Conservation (phyloP, 805 yeast genomes). For the Cyberlindnera suaveolens region DNA sequence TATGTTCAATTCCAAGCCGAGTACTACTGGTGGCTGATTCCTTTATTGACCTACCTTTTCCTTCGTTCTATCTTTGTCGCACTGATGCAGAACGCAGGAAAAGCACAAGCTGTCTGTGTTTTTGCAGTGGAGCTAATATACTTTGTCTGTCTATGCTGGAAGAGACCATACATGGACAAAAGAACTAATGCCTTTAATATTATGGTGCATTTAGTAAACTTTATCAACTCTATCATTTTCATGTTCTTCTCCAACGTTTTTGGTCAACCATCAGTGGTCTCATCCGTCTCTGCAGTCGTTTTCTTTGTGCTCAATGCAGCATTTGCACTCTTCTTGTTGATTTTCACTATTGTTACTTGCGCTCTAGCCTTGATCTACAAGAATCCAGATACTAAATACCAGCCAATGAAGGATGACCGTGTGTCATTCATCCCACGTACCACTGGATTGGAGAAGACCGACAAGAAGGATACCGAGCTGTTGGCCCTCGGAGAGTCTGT, state of each 20-base stretch:
- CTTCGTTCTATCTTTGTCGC: conserved; percentile 81
- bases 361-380: conserved; percentile 74
- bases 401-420: conserved; percentile 95
- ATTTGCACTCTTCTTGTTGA: conserved; percentile 72
- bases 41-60: conserved; percentile 59
- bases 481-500: conserved; percentile 25
- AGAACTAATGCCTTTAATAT: conserved; percentile 93
- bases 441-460: conserved; percentile 18
- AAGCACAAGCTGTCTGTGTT: conserved; percentile 71
- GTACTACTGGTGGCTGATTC: conserved; percentile 73
- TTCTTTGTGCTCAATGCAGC: conserved; percentile 86
- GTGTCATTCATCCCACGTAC: conserved; percentile 83
- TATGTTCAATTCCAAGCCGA: conserved; percentile 90
- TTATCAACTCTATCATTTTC: conserved; percentile 80
- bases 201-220: conserved; percentile 69
- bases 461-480: conserved; percentile 24
- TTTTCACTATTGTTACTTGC: conserved; percentile 87
- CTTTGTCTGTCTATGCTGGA: conserved; percentile 57
- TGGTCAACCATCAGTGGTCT: conserved; percentile 79
- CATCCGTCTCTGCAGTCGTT: conserved; percentile 87
- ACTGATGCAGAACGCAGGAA: conserved; percentile 74
- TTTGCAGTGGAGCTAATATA: conserved; percentile 72
- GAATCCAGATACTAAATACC: conserved; percentile 93
- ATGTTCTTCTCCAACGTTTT: conserved; percentile 83
- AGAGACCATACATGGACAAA: conserved; percentile 90